These are phyloP conservation scores for Penicillium odoratum DNA, from an alignment of 495 filamentous ascomycete species.

Conservation along the genomic window DNA sequence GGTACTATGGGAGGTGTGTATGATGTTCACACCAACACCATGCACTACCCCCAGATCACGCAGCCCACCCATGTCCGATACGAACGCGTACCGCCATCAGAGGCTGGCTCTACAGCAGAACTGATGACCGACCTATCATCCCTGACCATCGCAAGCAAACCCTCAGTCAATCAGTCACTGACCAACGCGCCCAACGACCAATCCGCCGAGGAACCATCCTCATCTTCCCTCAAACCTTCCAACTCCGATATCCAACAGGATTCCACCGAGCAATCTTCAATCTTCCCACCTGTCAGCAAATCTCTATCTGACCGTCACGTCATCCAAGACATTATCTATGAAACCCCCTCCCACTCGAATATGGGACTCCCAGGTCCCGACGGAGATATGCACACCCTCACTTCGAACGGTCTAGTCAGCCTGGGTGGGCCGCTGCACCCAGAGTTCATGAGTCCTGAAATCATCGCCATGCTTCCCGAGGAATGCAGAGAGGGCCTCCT, in stretches of 20 bases:
- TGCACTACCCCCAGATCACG: constrained; percentile 84
- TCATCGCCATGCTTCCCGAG: constrained; percentile 66
- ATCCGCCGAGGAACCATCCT: constrained; percentile 3
- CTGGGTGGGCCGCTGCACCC: constrained; percentile 38
- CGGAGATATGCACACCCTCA: constrained; percentile 56
- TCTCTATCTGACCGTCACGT: constrained; percentile 72
- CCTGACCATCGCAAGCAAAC: constrained; percentile 26
- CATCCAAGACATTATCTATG: constrained; percentile 69
- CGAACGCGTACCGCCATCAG: constrained; percentile 58
- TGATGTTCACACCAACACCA: constrained; percentile 87
- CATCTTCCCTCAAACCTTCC: background rate
- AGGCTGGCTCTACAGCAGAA: constrained; percentile 26
- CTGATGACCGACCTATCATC: constrained; percentile 40
- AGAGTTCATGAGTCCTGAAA: constrained; percentile 61
- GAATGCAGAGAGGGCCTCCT: constrained; percentile 72
- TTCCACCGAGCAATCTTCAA: constrained; percentile 12
- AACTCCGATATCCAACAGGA: background rate
- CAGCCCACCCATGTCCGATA: constrained; percentile 86
- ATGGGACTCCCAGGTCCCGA: constrained; percentile 66
- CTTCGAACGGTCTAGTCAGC: constrained; percentile 64
- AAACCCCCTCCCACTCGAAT: constrained; percentile 57
- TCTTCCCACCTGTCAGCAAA: constrained; percentile 65
- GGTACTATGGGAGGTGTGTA: constrained; percentile 67
- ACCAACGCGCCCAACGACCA: constrained; percentile 15
- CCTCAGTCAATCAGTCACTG: background rate